A percentile compares a stretch with the other conserved stretches of the same genome.
Evolutionary conservation across 1,284 basidiomycete species (phyloP).

Genomic region (Ganoderma meredithae): DNA sequence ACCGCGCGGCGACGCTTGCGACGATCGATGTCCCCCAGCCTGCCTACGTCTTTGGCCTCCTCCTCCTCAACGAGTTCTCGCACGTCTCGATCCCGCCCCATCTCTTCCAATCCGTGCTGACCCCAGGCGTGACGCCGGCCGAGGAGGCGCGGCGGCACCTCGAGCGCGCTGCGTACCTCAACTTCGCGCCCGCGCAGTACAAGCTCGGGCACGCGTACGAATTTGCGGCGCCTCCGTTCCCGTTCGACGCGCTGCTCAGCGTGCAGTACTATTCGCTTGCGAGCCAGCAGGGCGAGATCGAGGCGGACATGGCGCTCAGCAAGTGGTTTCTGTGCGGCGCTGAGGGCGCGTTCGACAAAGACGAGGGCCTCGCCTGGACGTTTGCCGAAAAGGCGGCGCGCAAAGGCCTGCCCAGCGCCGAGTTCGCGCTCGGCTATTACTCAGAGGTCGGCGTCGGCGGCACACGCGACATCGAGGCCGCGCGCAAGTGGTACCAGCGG

Average conservation of each 20-base stretch:
- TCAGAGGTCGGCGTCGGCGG: slow-evolving; percentile 82
- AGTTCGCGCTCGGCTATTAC: slow-evolving; percentile 97
- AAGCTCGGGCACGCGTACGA: slow-evolving; percentile 94
- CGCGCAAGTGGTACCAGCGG: slow-evolving; percentile 75
- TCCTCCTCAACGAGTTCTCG: slow-evolving; percentile 83
- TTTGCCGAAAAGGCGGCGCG: slow-evolving; percentile 93
- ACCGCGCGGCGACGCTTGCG: slow-evolving; percentile 79
- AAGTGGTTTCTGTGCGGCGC: slow-evolving; percentile 96
- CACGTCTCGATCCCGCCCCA: slow-evolving; percentile 62
- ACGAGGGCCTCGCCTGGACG: slow-evolving; percentile 86
- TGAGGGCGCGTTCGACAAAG: slow-evolving; percentile 85
- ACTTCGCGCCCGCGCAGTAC: slow-evolving; percentile 91
- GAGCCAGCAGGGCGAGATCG: slow-evolving; percentile 84
- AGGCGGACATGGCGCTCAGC: slow-evolving; percentile 95
- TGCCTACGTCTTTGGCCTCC: slow-evolving; percentile 85
- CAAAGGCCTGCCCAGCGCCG: slow-evolving; percentile 82
- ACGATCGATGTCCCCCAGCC: slow-evolving; percentile 85
- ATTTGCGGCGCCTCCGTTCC: slow-evolving; percentile 86
- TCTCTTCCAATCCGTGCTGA: slow-evolving; percentile 61
- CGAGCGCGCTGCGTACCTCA: slow-evolving; percentile 86
- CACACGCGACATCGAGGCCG: slow-evolving; percentile 67
- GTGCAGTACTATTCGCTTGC: slow-evolving; percentile 94
- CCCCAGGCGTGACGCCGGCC: slow-evolving; percentile 47
- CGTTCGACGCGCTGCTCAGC: slow-evolving; percentile 88
- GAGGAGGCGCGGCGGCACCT: slow-evolving; percentile 65